Percentiles rank a stretch among this genome's conserved stretches.
Conservation (phyloP, 1,284 basidiomycete genomes). For the Cryptococcus sp. region DNA sequence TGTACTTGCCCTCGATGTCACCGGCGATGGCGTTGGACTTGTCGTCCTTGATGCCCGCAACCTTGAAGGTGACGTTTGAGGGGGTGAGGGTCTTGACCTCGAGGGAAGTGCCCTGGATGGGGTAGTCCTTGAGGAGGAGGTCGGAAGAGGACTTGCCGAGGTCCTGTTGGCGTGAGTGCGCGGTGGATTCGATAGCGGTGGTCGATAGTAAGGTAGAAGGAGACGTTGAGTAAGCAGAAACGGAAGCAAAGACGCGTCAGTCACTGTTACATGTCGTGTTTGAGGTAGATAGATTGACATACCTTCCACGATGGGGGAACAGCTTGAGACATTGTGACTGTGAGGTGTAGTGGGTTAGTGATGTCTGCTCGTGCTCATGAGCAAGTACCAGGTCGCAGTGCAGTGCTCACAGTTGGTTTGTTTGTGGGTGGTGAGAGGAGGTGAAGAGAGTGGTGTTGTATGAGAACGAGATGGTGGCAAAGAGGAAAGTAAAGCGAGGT, state of each 20-base stretch:
- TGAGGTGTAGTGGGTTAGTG: conserved; percentile 5
- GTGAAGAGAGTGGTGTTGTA: not conserved
- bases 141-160: conserved; percentile 97
- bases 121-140: conserved; percentile 91
- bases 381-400: not conserved
- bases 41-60: conserved; percentile 73
- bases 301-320: conserved; percentile 92
- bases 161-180: conserved; percentile 61
- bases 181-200: not conserved
- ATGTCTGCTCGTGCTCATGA: not conserved
- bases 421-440: conserved; percentile 6
- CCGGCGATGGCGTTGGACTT: conserved; percentile 72
- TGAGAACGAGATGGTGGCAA: conserved; percentile 1
- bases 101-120: conserved; percentile 72
- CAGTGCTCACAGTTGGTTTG: conserved; percentile 6
- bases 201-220: not conserved
- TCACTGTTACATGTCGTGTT: not conserved
- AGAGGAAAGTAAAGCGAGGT: not conserved
- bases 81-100: conserved; percentile 96
- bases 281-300: conserved; percentile 21
- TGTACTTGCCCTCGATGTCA: conserved; percentile 89
- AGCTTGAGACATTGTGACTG: conserved; percentile 35
- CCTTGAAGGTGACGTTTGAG: conserved; percentile 84
- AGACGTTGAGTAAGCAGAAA: not conserved
- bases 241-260: too few species aligned